Base-by-base conservation (phyloP, 768 basidiomycete species). In the Sutorius australiensis region DNA sequence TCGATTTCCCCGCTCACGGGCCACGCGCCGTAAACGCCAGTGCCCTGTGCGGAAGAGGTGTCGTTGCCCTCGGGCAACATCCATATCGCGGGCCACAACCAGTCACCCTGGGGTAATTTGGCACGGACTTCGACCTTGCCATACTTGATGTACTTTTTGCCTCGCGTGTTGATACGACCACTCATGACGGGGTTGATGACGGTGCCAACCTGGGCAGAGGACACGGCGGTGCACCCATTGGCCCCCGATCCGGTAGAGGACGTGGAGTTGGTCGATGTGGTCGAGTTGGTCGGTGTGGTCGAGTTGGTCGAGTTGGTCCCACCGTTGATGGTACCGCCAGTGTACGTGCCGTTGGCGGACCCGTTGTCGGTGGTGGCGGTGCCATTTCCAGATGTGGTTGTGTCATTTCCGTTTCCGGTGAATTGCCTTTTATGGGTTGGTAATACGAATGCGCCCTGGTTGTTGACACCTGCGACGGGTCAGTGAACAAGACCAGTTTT, bases 91-190 rank as follows among this genome's bases (percentile, higher is more conserved):
- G 67, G 67, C 67, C 67, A 68, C 2, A 67, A 40, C 72, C 73
- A 73, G 33, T 75, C 73, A 55, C 83, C 83, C 19, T 70, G 67
- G 0, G 86, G 85, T 37, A 88, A 61, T 63, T 81, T 83, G 0
- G 87, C 88, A 0, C 74, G 70, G 8, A 84, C 75, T 60, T 83
- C 81, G 48, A 84, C 74, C 55, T 80, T 78, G 33, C 83, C 83
- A 51, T 76, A 84, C 64, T 72, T 71, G 62, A 85, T 78, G 43
- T 61, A 72, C 48, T 75, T 67, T 53, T 72, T 77, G 28, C 72
- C 72, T 40, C 74, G 73, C 28, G 83, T 84, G 52, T 71, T 77
- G 57, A 85, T 70, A 17, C 82, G 73, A 11, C 81, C 81, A 34
- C 73, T 76, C 72, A 73, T 74, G 42, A 82, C 76, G 2, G 83